Conservation (phyloP, 192 early-diverging fungal genomes). For the Glomus cerebriforme region DNA sequence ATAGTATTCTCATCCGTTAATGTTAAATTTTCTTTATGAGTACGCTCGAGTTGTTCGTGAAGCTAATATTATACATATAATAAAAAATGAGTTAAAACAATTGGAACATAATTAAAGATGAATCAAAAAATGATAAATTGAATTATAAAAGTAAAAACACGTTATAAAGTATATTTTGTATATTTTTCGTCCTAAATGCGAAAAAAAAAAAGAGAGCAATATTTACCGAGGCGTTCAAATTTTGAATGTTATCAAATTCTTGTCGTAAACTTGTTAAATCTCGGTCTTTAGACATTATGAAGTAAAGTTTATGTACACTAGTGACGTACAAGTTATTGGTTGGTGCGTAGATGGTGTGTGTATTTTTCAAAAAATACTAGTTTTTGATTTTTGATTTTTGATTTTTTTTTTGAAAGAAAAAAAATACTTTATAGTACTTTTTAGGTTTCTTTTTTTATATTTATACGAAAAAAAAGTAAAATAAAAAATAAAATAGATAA, state of each 20-base stretch:
- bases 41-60: conserved; percentile 27
- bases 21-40: conserved; percentile 6
- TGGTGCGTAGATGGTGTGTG: background rate
- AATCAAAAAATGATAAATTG: no score
- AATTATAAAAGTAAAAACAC: no score
- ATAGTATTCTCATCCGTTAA: conserved; percentile 22
- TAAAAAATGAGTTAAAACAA: background rate
- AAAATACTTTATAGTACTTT: no score
- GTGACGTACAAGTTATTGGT: background rate
- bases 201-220: background rate
- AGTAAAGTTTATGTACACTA: background rate
- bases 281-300: background rate
- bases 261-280: background rate
- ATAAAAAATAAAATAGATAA: no score
- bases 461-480: no score
- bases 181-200: background rate
- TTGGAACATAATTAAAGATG: no score
- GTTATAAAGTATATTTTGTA: no score
- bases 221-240: conserved; percentile 3
- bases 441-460: no score
- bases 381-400: no score
- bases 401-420: background rate
- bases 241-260: background rate
- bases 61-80: conserved; percentile 12
- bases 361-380: no score